A percentile compares a stretch with the other conserved stretches of the same genome.
phyloP scores from a whole-genome alignment of 225 moss, liverwort and hornwort genomes.

The Straminergon stramineum region DNA sequence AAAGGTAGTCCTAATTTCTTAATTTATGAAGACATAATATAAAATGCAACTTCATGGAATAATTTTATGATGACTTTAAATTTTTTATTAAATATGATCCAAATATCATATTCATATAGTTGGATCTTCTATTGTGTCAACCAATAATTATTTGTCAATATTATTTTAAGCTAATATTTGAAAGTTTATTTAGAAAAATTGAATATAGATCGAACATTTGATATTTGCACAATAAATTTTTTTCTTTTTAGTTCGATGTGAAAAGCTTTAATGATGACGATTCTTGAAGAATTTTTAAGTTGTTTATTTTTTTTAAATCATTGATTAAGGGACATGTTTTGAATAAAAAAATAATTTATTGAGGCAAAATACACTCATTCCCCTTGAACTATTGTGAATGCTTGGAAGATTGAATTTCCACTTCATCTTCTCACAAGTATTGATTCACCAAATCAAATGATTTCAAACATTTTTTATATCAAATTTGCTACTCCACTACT shows the following conservation, averaged over 20 bases:
- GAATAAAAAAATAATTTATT: background rate
- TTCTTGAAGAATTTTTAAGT: background rate
- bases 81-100: background rate
- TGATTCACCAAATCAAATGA: background rate
- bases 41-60: background rate
- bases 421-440: background rate
- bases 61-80: background rate
- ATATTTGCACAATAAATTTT: too few relatives aligned
- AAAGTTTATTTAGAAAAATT: background rate
- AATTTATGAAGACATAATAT: background rate
- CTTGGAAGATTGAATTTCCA: background rate
- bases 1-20: background rate
- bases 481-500: background rate
- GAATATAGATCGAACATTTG: background rate
- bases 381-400: background rate
- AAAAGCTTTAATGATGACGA: background rate
- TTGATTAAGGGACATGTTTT: background rate
- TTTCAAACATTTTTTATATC: too few relatives aligned
- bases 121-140: background rate
- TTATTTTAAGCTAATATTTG: background rate
- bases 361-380: rapidly evolving
- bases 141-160: background rate
- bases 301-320: background rate
- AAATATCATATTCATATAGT: background rate
- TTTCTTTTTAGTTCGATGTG: too few relatives aligned